These are phyloP conservation scores for Cyclostephanos tholiformis DNA, from an alignment of 108 stramenopile genomes.

Conservation along the genomic window DNA sequence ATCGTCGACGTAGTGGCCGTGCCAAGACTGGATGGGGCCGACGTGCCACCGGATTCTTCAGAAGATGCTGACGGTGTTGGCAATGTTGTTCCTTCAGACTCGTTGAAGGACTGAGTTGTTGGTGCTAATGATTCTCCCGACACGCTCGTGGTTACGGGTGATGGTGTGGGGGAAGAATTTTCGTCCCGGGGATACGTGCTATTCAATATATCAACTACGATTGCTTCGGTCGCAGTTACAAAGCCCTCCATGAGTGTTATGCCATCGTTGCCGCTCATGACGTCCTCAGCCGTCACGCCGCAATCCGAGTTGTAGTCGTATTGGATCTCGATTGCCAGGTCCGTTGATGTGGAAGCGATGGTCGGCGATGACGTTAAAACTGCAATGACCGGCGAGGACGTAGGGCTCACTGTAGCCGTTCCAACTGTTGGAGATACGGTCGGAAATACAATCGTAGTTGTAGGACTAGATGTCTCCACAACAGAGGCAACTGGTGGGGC, in stretches of 20 bases:
- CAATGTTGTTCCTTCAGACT: neutral
- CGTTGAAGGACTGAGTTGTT: neutral
- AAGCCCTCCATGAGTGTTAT: constrained; percentile 36
- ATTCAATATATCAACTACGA: constrained; percentile 41
- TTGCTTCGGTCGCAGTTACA: constrained; percentile 17
- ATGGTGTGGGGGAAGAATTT: neutral
- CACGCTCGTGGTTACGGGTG: neutral
- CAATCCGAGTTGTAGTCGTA: constrained; percentile 36
- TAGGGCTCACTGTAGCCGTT: neutral
- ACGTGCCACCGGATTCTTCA: neutral
- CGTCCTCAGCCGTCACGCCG: constrained; percentile 41
- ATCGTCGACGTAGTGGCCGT: neutral
- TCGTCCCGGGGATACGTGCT: constrained; percentile 31
- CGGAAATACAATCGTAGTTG: neutral
- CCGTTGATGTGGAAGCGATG: neutral
- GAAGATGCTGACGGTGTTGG: neutral
- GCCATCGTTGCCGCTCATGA: constrained; percentile 25
- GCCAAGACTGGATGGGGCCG: neutral
- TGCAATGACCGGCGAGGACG: neutral
- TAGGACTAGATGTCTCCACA: neutral
- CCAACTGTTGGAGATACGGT: neutral
- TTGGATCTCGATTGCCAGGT: neutral
- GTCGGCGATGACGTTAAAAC: neutral
- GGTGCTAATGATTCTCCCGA: too few species aligned
- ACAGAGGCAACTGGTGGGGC: too few species aligned